A percentile compares a stretch with the other conserved stretches of the same genome.
Conservation (phyloP, 139 green algal species). For the Auxenochlorella pyrenoidosa region DNA sequence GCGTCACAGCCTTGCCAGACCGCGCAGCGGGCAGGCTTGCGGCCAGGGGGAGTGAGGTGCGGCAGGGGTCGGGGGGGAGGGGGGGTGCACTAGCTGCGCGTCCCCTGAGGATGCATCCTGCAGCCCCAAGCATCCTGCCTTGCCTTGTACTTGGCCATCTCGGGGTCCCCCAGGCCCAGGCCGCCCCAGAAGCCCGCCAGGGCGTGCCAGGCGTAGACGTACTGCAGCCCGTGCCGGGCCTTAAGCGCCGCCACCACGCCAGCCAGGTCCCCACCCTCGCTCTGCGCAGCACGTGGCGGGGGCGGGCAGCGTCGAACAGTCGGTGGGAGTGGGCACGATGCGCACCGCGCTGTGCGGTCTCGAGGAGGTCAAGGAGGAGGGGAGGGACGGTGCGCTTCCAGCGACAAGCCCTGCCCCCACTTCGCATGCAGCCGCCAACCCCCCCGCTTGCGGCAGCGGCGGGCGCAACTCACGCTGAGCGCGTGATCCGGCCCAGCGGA, state of each 20-base stretch:
- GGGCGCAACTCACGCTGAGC: slow-evolving; percentile 35
- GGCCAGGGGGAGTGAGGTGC: no score
- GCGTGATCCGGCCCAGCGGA: slow-evolving; percentile 33
- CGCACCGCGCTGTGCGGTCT: no score
- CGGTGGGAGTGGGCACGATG: no score
- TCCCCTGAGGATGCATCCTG: no score
- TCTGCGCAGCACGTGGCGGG: slow-evolving; percentile 12
- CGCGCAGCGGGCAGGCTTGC: no score
- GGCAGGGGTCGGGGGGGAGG: no score
- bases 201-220: slow-evolving; percentile 93
- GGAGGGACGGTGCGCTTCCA: no score
- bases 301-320: background rate
- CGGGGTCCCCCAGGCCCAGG: background rate
- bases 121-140: background rate
- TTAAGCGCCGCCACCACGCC: slow-evolving; percentile 70
- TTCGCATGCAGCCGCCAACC: no score
- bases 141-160: slow-evolving; percentile 29
- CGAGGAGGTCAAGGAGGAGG: no score
- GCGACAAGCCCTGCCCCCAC: no score
- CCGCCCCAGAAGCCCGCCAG: slow-evolving; percentile 73
- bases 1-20: background rate
- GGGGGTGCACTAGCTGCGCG: no score
- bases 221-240: slow-evolving; percentile 60
- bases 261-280: slow-evolving; percentile 54
- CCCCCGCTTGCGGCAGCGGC: background rate